These are phyloP conservation scores for Draba incana DNA, from an alignment of 345 rosid genomes.

Conservation along the genomic window DNA sequence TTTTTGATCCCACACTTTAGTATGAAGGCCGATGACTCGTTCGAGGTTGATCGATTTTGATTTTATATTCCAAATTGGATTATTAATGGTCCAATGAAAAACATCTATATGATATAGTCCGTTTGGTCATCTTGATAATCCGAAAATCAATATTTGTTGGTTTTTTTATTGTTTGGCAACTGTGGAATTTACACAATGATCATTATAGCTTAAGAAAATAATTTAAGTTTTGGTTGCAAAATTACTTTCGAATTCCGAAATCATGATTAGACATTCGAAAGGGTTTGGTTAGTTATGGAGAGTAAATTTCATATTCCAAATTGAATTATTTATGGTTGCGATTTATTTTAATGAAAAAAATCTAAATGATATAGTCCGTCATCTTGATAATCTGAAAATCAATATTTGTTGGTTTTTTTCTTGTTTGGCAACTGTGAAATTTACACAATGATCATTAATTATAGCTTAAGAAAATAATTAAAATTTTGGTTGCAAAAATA, in stretches of 20 bases:
- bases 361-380: background rate
- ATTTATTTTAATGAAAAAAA: too few species aligned
- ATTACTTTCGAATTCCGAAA: too few species aligned
- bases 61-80: too few species aligned
- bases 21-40: too few species aligned
- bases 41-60: too few species aligned
- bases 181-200: constrained; percentile 3
- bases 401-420: background rate
- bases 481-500: background rate
- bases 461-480: too few species aligned
- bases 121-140: background rate
- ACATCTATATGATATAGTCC: background rate
- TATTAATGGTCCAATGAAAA: too few species aligned
- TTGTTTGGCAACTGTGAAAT: background rate
- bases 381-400: background rate
- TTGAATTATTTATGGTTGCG: too few species aligned
- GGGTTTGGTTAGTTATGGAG: constrained; percentile 6
- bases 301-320: background rate
- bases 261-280: background rate
- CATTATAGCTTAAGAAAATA: too few species aligned
- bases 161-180: background rate
- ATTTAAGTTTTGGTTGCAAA: background rate
- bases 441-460: background rate
- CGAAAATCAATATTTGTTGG: background rate
- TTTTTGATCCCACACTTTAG: too few species aligned